Percentiles rank a stretch among this genome's conserved stretches.
These are phyloP conservation scores for Candolleomyces efflorescens DNA, from an alignment of 768 basidiomycete genomes.

Conservation along the genomic window DNA sequence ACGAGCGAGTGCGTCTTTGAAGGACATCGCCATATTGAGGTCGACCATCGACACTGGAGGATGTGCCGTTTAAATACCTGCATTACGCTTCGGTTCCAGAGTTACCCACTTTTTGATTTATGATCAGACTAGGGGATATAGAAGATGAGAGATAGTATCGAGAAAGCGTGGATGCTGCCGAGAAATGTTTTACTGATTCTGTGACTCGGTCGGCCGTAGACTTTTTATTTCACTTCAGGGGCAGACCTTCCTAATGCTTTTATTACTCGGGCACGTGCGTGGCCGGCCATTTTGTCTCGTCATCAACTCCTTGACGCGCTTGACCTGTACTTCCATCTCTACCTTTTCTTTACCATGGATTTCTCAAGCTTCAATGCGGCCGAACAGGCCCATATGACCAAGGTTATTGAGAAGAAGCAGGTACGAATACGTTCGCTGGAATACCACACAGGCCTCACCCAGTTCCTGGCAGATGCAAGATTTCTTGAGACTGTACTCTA, in stretches of 20 bases:
- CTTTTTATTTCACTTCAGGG: not conserved
- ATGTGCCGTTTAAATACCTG: constrained; percentile 11
- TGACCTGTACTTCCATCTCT: constrained; percentile 12
- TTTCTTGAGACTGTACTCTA: constrained; percentile 92
- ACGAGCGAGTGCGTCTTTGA: constrained; percentile 73
- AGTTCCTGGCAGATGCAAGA: constrained; percentile 81
- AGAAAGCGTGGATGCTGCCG: not conserved
- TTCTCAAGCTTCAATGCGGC: constrained; percentile 85
- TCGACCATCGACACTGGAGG: constrained; percentile 44
- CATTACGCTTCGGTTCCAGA: not conserved
- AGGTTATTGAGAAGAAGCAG: constrained; percentile 96
- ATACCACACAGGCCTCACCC: not conserved
- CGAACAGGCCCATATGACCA: constrained; percentile 96
- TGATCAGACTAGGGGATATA: not conserved
- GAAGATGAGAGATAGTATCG: not conserved
- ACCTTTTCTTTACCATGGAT: constrained; percentile 56
- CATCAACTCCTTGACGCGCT: constrained; percentile 5
- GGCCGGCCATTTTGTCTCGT: not conserved
- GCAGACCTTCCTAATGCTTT: not conserved
- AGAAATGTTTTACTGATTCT: not conserved
- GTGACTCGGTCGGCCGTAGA: constrained; percentile 1
- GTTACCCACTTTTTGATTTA: not conserved
- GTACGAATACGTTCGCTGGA: constrained; percentile 33
- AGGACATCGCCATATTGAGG: constrained; percentile 63
- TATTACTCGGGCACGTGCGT: not conserved